Percentiles rank a stretch among this genome's conserved stretches.
Conservation (phyloP, 1,139 yeast species). For the Saccharomycopsis phalli region DNA sequence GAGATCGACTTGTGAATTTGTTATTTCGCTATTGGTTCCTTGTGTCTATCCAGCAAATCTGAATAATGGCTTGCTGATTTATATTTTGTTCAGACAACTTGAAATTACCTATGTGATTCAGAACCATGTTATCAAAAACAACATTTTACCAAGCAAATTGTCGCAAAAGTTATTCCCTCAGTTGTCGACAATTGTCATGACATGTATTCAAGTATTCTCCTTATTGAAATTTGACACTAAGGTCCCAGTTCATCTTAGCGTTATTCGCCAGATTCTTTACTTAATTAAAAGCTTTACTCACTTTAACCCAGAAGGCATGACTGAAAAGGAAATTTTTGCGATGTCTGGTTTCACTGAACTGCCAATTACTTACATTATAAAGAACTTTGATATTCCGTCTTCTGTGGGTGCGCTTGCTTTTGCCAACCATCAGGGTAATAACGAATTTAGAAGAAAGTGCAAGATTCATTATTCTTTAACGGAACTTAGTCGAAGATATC, state of each 20-base stretch:
- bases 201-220: slow-evolving; percentile 2
- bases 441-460: slow-evolving; percentile 6
- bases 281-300: slow-evolving; percentile 5
- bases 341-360: slow-evolving; percentile 13
- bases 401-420: slow-evolving; percentile 5
- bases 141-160: not conserved
- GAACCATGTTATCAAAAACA: not conserved
- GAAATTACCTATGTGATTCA: not conserved
- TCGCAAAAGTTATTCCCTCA: not conserved
- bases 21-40: not conserved
- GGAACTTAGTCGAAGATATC: not conserved
- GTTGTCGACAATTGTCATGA: not conserved
- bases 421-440: slow-evolving; percentile 4
- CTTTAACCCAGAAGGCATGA: slow-evolving; percentile 10
- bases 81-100: not conserved
- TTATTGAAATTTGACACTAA: not conserved
- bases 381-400: slow-evolving; percentile 2
- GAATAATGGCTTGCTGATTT: not conserved
- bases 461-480: slow-evolving; percentile 11
- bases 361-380: slow-evolving; percentile 6
- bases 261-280: not conserved
- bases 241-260: not conserved
- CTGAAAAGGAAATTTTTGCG: slow-evolving; percentile 9
- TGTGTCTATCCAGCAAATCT: not conserved
- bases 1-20: not conserved